Percentiles rank a stretch among this genome's conserved stretches.
phyloP scores from a whole-genome alignment of 106 monocot genomes.

The Acorus gramineus region DNA sequence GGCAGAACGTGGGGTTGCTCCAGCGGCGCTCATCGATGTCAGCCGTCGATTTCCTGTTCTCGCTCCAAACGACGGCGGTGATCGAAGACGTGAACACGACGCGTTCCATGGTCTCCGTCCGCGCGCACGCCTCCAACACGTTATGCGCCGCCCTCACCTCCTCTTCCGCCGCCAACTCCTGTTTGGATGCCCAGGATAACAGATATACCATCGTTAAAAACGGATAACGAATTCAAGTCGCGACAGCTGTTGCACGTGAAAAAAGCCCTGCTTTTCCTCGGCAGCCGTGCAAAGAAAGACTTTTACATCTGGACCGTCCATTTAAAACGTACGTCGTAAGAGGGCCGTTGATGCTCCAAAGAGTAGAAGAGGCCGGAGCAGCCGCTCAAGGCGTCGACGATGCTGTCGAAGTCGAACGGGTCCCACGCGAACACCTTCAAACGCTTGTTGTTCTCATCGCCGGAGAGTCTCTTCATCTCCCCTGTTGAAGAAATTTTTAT shows the following conservation, averaged over 20 bases:
- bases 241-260: conserved; percentile 9
- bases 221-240: conserved; percentile 8
- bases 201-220: background rate
- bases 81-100: conserved; percentile 90
- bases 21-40: conserved; percentile 62
- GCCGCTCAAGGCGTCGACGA: conserved; percentile 62
- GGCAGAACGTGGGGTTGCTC: conserved; percentile 84
- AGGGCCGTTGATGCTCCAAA: conserved; percentile 47
- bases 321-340: conserved; percentile 57
- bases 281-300: background rate
- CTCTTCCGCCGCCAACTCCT: conserved; percentile 70
- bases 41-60: conserved; percentile 20
- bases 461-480: conserved; percentile 14
- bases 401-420: conserved; percentile 80
- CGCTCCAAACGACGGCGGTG: conserved; percentile 79
- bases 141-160: conserved; percentile 89
- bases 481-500: too few species aligned
- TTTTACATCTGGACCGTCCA: background rate
- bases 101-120: conserved; percentile 58
- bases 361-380: conserved; percentile 92
- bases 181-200: background rate
- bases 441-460: conserved; percentile 18
- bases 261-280: conserved; percentile 4
- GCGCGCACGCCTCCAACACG: conserved; percentile 83
- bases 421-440: conserved; percentile 60